A percentile compares a stretch with the other conserved stretches of the same genome.
Evolutionary conservation across 495 filamentous ascomycete species (phyloP).

Genomic region (Gamarada debralockiae): DNA sequence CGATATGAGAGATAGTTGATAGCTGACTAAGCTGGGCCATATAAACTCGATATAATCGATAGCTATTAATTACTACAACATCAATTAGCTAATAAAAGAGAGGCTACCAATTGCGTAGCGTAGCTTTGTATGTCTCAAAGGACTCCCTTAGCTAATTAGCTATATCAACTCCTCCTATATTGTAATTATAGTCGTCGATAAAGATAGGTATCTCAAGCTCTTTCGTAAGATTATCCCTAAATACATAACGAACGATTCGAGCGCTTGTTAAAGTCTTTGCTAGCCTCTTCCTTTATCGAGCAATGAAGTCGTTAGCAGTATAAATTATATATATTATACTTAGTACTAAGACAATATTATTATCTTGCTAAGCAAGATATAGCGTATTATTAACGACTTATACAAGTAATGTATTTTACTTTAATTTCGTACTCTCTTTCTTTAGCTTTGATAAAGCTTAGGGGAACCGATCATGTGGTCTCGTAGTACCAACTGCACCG

Average conservation of each 20-base stretch:
- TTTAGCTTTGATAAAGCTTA: neutral
- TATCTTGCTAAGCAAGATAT: neutral
- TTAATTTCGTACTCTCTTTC: neutral
- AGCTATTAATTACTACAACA: too few relatives aligned
- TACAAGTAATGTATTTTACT: neutral
- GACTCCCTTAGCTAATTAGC: constrained; percentile 19
- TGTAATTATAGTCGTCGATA: constrained; percentile 26
- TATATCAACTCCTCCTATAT: constrained; percentile 26
- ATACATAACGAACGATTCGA: too few relatives aligned
- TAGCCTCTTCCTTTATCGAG: neutral
- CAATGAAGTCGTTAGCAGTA: neutral
- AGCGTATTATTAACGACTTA: neutral
- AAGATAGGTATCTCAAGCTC: neutral
- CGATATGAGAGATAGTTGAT: too few relatives aligned
- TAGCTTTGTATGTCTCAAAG: constrained; percentile 16
- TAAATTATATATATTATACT: neutral
- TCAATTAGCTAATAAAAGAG: too few relatives aligned
- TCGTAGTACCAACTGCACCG: constrained; percentile 1
- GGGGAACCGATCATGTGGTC: neutral
- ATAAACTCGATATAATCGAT: too few relatives aligned
- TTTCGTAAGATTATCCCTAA: neutral
- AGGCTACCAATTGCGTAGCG: too few relatives aligned
- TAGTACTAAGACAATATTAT: constrained; percentile 1
- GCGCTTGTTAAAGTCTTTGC: neutral
- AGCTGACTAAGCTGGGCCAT: too few relatives aligned